phyloP scores from a whole-genome alignment of 2,329 filamentous ascomycete species.

The Dactylonectria macrodidyma region DNA sequence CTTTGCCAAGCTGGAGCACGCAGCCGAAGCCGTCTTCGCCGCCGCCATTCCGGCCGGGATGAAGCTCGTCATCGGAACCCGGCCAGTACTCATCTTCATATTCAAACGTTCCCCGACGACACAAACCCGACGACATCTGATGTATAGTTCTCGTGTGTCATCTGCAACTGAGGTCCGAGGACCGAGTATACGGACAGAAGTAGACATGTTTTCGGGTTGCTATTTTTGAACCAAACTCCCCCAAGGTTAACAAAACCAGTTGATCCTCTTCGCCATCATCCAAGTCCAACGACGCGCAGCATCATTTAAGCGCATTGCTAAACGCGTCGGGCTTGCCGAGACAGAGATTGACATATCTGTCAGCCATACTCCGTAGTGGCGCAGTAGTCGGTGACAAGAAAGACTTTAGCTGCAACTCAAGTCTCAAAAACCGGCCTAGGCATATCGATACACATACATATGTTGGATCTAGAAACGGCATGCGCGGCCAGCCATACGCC shows the following conservation, averaged over 20 bases:
- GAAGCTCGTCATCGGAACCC: constrained; percentile 39
- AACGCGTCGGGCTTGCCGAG: constrained; percentile 36
- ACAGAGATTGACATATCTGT: constrained; percentile 36
- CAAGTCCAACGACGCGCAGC: constrained; percentile 7
- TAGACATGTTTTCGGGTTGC: constrained; percentile 7
- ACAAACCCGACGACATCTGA: constrained; percentile 19
- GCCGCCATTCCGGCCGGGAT: constrained; percentile 30
- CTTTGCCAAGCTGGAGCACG: constrained; percentile 22
- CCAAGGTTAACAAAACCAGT: constrained; percentile 17
- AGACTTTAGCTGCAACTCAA: constrained; percentile 31
- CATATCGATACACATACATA: not conserved
- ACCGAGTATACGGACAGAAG: constrained; percentile 11
- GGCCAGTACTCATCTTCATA: constrained; percentile 22
- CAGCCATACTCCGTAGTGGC: constrained; percentile 39
- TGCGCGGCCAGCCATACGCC: not conserved
- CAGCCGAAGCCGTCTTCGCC: constrained; percentile 27
- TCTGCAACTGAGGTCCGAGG: constrained; percentile 23
- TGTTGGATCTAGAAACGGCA: constrained; percentile 1
- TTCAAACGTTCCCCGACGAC: not conserved
- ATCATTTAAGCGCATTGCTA: not conserved
- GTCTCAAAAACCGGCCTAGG: constrained; percentile 17
- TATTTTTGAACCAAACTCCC: constrained; percentile 11
- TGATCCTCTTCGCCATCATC: not conserved
- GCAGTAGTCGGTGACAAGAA: constrained; percentile 33
- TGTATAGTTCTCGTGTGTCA: constrained; percentile 22